Percentiles rank a stretch among this genome's conserved stretches.
phyloP scores from a whole-genome alignment of 768 basidiomycete genomes.

The Hericium coralloides region DNA sequence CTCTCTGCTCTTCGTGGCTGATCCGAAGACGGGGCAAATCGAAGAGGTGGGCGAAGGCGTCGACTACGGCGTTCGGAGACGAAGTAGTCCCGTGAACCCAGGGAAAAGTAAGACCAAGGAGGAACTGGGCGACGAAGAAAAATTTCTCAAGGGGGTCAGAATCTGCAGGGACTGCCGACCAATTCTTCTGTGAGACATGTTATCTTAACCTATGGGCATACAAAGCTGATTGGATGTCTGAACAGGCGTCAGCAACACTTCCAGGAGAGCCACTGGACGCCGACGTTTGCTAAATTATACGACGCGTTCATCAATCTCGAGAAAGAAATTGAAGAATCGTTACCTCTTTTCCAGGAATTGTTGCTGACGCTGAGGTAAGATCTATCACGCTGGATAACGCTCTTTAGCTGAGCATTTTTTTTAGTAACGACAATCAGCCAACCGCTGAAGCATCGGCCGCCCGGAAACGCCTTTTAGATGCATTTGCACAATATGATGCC shows the following conservation, averaged over 20 bases:
- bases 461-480: conserved; percentile 76
- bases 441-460: conserved; percentile 59
- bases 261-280: conserved; percentile 33
- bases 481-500: conserved; percentile 84
- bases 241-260: conserved; percentile 72
- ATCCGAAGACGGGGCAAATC: conserved; percentile 63
- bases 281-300: conserved; percentile 6
- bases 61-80: conserved; percentile 68
- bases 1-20: conserved; percentile 81
- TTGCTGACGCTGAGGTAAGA: conserved; percentile 59
- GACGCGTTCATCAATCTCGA: conserved; percentile 70
- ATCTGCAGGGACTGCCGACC: conserved; percentile 81
- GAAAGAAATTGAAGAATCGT: conserved; percentile 78
- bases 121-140: conserved; percentile 52
- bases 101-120: conserved; percentile 20
- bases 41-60: conserved; percentile 82
- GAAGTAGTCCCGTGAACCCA: conserved; percentile 26
- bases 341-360: conserved; percentile 87
- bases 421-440: conserved; percentile 39
- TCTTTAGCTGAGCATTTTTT: conserved; percentile 13
- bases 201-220: not conserved
- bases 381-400: not conserved
- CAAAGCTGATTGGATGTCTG: not conserved
- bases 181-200: conserved; percentile 58
- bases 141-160: conserved; percentile 82